Evolutionary conservation across 768 basidiomycete species (phyloP).

Genomic region (Phylloporus rhodoxanthus): DNA sequence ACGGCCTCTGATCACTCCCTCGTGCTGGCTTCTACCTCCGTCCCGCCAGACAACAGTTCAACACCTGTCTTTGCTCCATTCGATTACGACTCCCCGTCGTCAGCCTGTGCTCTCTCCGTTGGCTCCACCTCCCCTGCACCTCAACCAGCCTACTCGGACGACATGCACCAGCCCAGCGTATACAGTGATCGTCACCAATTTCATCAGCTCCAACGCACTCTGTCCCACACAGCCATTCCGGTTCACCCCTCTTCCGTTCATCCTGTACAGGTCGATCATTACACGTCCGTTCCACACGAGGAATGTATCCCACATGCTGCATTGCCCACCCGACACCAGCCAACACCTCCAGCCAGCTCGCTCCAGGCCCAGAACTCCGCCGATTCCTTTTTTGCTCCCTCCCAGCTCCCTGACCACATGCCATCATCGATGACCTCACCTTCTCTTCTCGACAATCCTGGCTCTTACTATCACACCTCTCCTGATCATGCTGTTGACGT

Average conservation of each 20-base stretch:
- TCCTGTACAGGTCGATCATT: slow-evolving; percentile 34
- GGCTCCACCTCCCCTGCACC: slow-evolving; percentile 29
- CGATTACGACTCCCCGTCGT: slow-evolving; percentile 24
- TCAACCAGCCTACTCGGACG: slow-evolving; percentile 19
- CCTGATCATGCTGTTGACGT: slow-evolving; percentile 28
- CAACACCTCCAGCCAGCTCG: slow-evolving; percentile 16
- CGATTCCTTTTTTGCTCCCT: slow-evolving; percentile 22
- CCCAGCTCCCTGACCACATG: slow-evolving; percentile 22
- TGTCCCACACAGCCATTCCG: slow-evolving; percentile 25
- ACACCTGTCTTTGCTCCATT: slow-evolving; percentile 22
- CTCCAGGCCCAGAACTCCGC: slow-evolving; percentile 16
- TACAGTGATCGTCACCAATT: slow-evolving; percentile 27
- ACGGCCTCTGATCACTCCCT: slow-evolving; percentile 19
- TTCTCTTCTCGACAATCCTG: slow-evolving; percentile 22
- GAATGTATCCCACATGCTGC: slow-evolving; percentile 24
- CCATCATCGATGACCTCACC: slow-evolving; percentile 27
- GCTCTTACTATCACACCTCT: slow-evolving; percentile 24
- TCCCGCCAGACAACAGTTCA: slow-evolving; percentile 16
- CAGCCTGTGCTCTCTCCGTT: slow-evolving; percentile 19
- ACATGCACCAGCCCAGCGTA: slow-evolving; percentile 19
- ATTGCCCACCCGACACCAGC: slow-evolving; percentile 17
- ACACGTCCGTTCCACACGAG: slow-evolving; percentile 28
- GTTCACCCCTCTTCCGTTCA: slow-evolving; percentile 22
- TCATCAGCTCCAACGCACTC: slow-evolving; percentile 28
- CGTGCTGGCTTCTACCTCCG: slow-evolving; percentile 21